Base-by-base conservation (phyloP, 1,284 basidiomycete species). In the Heterobasidion occidentale region DNA sequence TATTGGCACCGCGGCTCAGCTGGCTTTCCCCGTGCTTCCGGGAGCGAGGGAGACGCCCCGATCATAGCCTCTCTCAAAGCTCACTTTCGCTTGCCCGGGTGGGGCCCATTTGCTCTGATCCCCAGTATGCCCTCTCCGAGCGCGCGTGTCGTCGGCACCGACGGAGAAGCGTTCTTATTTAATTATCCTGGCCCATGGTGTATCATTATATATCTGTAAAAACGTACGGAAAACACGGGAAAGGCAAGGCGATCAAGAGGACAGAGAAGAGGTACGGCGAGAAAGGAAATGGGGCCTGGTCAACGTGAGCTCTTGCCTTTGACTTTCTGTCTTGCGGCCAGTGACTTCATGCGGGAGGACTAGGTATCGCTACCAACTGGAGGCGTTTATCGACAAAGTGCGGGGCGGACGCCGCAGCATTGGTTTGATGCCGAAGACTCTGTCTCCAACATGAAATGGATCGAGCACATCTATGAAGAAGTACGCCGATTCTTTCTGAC, bases 301-400 rank as follows among this genome's bases (percentile, higher is more conserved):
- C 74, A 36, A 77, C 82, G 60, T 80, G 66, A 65, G 67, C 65
- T 27, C 58, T 36, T 48, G 33, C n/a, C 2, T 36, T 7, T 8
- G 9, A 27, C 20, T 44, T 51, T 15, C n/a, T 3, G 11, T 44
- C 9, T 36, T 9, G 11, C 17, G 4, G 33, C 36, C 33, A 7
- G 12, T n/a, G 9, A 11, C 42, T n/a, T 42, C n/a, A 19, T 15
- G 55, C 9, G 12, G 8, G 9, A 15, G 46, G 14, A 48, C n/a
- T 42, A 74, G 71, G 44, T 84, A 83, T 65, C 72, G 81, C 17
- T 81, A 80, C 59, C 80, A 83, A 64, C 69, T 86, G 38, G 80
- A 83, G 65, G 79, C 77, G 7, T 80, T 84, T 58, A 76, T 84
- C 14, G 77, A 83, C 64, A 73, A 73, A 57, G 59, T 85, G 7